These are phyloP conservation scores for Lepidium didymum DNA, from an alignment of 345 rosid genomes.

Conservation along the genomic window DNA sequence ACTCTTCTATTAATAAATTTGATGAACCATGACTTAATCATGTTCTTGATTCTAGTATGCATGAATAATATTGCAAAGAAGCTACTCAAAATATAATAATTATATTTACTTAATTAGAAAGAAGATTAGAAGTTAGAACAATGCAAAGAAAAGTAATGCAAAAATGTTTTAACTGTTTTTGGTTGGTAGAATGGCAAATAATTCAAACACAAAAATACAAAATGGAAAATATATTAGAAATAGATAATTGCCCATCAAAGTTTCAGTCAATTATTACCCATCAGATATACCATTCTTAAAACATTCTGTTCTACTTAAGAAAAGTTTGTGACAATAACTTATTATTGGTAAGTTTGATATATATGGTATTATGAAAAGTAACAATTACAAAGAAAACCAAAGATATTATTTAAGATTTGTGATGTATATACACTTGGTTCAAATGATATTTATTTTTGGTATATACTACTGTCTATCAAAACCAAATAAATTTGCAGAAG, in stretches of 20 bases:
- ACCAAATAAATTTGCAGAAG: neutral
- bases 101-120: neutral
- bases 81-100: neutral
- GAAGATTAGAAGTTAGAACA: neutral
- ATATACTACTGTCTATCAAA: neutral
- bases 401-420: neutral
- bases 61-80: neutral
- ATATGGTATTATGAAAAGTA: neutral
- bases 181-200: conserved; percentile 14
- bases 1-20: neutral
- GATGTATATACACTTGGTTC: neutral
- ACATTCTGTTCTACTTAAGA: neutral
- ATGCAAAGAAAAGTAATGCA: neutral
- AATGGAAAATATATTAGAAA: neutral
- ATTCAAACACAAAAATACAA: conserved; percentile 9
- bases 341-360: neutral
- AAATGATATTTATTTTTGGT: neutral
- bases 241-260: conserved; percentile 3
- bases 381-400: neutral
- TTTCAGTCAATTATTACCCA: neutral
- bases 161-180: conserved; percentile 6
- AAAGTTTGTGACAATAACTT: neutral
- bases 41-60: conserved; percentile 1
- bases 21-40: conserved; percentile 21
- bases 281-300: neutral